phyloP scores from a whole-genome alignment of 805 yeast genomes.

The Saturnispora halmiae region DNA sequence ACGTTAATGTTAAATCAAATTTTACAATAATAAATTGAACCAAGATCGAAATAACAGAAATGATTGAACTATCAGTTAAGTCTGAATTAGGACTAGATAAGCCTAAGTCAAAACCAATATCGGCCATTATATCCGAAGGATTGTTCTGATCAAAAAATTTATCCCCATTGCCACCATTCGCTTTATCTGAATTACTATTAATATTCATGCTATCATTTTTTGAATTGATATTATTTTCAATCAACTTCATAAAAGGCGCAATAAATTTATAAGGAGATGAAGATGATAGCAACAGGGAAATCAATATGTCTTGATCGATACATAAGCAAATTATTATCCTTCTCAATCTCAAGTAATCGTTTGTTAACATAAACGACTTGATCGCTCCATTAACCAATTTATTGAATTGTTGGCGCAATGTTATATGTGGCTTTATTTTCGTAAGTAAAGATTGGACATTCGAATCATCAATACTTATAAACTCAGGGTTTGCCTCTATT shows the following conservation, averaged over 20 bases:
- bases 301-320: slow-evolving; percentile 34
- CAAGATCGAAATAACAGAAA: slow-evolving; percentile 51
- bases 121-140: slow-evolving; percentile 20
- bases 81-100: slow-evolving; percentile 52
- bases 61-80: slow-evolving; percentile 61
- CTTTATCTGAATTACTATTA: no score
- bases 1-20: slow-evolving; percentile 7
- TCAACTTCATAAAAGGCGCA: slow-evolving; percentile 38
- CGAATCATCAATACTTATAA: slow-evolving; percentile 43
- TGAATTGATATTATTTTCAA: slow-evolving; percentile 36
- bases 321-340: slow-evolving; percentile 46
- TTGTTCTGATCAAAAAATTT: slow-evolving; percentile 14
- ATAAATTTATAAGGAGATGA: slow-evolving; percentile 36
- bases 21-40: slow-evolving; percentile 20
- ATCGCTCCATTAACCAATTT: slow-evolving; percentile 28
- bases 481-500: slow-evolving; percentile 37
- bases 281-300: slow-evolving; percentile 34
- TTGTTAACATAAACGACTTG: slow-evolving; percentile 29
- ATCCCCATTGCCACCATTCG: no score
- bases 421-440: slow-evolving; percentile 38
- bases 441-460: slow-evolving; percentile 41
- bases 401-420: slow-evolving; percentile 35
- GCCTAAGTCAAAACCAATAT: slow-evolving; percentile 40
- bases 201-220: slow-evolving; percentile 18
- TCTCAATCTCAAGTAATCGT: slow-evolving; percentile 37